phyloP scores from a whole-genome alignment of 176 grass and related monocot species.

The Musa itinerans region DNA sequence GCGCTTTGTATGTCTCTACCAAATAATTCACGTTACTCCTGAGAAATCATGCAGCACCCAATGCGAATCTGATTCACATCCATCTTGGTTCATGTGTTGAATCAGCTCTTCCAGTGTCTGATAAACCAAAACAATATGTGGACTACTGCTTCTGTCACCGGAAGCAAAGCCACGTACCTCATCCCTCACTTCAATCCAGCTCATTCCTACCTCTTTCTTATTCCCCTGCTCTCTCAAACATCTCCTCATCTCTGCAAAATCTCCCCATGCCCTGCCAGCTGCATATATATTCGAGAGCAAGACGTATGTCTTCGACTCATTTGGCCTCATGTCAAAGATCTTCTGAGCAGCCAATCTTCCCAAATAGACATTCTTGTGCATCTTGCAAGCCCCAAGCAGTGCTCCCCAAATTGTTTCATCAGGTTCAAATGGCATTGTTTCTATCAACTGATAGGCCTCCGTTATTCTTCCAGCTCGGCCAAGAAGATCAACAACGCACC shows the following conservation, averaged over 20 bases:
- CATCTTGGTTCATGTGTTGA: slow-evolving; percentile 39
- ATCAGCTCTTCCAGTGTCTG: slow-evolving; percentile 32
- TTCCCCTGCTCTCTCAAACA: slow-evolving; percentile 29
- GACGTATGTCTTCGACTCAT: slow-evolving; percentile 28
- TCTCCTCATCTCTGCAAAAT: slow-evolving; percentile 40
- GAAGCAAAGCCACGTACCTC: slow-evolving; percentile 40
- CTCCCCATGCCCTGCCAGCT: slow-evolving; percentile 43
- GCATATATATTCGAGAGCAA: slow-evolving; percentile 55
- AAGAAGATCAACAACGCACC: slow-evolving; percentile 44
- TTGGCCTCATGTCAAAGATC: slow-evolving; percentile 46
- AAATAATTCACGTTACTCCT: not conserved
- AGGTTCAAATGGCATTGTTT: slow-evolving; percentile 39
- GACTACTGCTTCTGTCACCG: slow-evolving; percentile 32
- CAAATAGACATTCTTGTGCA: slow-evolving; percentile 43
- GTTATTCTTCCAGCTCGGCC: slow-evolving; percentile 30
- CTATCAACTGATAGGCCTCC: slow-evolving; percentile 33
- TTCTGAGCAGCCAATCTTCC: slow-evolving; percentile 36
- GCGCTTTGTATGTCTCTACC: not conserved
- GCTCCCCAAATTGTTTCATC: slow-evolving; percentile 52
- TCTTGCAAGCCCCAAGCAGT: slow-evolving; percentile 47
- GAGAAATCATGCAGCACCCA: not conserved
- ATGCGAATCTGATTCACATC: slow-evolving; percentile 5
- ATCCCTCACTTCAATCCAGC: slow-evolving; percentile 39
- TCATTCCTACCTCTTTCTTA: slow-evolving; percentile 44
- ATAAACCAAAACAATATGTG: slow-evolving; percentile 32